phyloP scores from a whole-genome alignment of 164 flowering plant species.

The Stephania yunnanensis region DNA sequence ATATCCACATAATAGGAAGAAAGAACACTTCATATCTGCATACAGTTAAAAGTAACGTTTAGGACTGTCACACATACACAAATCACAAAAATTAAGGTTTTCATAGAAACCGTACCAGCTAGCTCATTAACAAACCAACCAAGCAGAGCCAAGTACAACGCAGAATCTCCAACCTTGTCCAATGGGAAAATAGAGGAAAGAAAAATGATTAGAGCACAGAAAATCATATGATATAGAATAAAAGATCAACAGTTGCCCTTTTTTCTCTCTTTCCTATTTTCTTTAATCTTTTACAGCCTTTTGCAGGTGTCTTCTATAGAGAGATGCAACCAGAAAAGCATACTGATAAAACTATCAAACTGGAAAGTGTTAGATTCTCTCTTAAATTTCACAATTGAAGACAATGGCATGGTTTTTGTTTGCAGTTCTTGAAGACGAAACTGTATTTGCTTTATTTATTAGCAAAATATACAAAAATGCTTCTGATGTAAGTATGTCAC shows the following conservation, averaged over 20 bases:
- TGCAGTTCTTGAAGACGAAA: background rate
- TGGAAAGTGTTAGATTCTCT: background rate
- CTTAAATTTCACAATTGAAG: background rate
- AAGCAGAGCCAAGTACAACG: conserved; percentile 74
- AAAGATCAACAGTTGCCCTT: background rate
- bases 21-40: conserved; percentile 89
- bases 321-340: background rate
- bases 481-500: too few species aligned
- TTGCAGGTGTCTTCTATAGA: background rate
- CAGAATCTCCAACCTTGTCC: conserved; percentile 82
- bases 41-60: conserved; percentile 4
- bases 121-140: conserved; percentile 77
- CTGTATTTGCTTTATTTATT: background rate
- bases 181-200: conserved; percentile 4
- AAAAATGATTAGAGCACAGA: conserved; percentile 10
- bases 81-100: conserved; percentile 4
- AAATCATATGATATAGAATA: background rate
- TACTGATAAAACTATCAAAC: background rate
- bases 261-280: too few species aligned
- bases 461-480: background rate
- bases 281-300: background rate
- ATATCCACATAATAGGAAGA: conserved; percentile 88
- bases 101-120: conserved; percentile 49
- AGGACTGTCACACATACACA: conserved; percentile 9
- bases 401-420: background rate